Evolutionary conservation across 2,329 filamentous ascomycete species (phyloP).

Genomic region (Stagonosporopsis tanaceti): DNA sequence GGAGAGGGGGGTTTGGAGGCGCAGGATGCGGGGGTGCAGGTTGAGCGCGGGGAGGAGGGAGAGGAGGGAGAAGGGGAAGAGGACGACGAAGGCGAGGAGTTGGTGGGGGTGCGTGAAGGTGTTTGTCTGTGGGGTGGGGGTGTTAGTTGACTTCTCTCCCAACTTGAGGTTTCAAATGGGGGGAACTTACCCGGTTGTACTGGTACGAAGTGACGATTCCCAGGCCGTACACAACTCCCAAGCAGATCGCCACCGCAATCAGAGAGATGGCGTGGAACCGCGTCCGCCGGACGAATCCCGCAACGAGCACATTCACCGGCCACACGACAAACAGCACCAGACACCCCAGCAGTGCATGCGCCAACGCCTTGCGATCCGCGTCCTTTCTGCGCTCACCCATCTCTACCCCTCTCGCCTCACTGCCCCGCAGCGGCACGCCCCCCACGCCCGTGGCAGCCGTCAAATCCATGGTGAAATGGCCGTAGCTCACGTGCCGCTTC

Average conservation of each 20-base stretch:
- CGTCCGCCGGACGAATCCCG: slow-evolving; percentile 51
- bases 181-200: slow-evolving; percentile 50
- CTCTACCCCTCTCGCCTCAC: slow-evolving; percentile 33
- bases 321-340: slow-evolving; percentile 45
- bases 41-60: slow-evolving; percentile 31
- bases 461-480: slow-evolving; percentile 54
- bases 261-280: slow-evolving; percentile 54
- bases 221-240: slow-evolving; percentile 50
- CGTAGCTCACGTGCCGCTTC: slow-evolving; percentile 50
- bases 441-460: slow-evolving; percentile 46
- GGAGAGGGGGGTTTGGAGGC: slow-evolving; percentile 56
- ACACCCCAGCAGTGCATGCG: slow-evolving; percentile 44
- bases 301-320: slow-evolving; percentile 45
- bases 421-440: slow-evolving; percentile 41
- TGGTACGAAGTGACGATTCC: slow-evolving; percentile 53
- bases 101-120: slow-evolving; percentile 57
- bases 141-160: slow-evolving; percentile 4
- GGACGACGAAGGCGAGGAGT: slow-evolving; percentile 60
- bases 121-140: slow-evolving; percentile 49
- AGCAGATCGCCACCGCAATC: slow-evolving; percentile 47
- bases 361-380: slow-evolving; percentile 37
- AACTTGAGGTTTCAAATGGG: not conserved
- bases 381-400: slow-evolving; percentile 35
- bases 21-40: slow-evolving; percentile 48
- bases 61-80: slow-evolving; percentile 39